A percentile compares a stretch with the other conserved stretches of the same genome.
Evolutionary conservation across 78 protist species (phyloP).

Genomic region (Blattamonas nauphoetae): DNA sequence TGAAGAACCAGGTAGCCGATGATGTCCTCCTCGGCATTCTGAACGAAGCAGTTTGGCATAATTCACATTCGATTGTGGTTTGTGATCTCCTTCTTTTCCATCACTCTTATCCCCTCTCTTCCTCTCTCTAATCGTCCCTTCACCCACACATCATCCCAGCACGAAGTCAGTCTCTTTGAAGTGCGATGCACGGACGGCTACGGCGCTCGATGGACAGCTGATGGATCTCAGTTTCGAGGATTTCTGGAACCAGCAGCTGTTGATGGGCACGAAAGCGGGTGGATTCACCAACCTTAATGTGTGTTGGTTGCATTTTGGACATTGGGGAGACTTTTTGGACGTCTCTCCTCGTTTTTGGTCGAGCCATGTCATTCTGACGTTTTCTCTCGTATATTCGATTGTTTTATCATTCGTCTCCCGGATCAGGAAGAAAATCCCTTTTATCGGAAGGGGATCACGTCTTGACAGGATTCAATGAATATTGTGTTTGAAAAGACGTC

Average conservation of each 20-base stretch:
- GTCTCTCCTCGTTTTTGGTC: too few relatives aligned
- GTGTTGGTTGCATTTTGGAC: too few relatives aligned
- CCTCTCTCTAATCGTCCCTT: not conserved
- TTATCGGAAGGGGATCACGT: too few relatives aligned
- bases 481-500: too few relatives aligned
- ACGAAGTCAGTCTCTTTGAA: not conserved
- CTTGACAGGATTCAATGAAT: too few relatives aligned
- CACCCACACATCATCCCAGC: not conserved
- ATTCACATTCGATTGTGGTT: not conserved
- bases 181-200: not conserved
- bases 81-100: not conserved
- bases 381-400: too few relatives aligned
- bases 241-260: not conserved
- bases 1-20: not conserved
- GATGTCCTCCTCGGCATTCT: not conserved
- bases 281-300: not conserved
- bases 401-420: too few relatives aligned
- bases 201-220: constrained; percentile 7
- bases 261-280: not conserved
- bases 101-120: not conserved
- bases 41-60: not conserved
- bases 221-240: not conserved
- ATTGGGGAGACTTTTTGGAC: too few relatives aligned
- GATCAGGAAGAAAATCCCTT: too few relatives aligned
- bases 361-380: too few relatives aligned